Evolutionary conservation across 148 eudicot species (phyloP), one percentile per base, ranked within the genome.

Genomic region (Rhododendron mucronatum): DNA sequence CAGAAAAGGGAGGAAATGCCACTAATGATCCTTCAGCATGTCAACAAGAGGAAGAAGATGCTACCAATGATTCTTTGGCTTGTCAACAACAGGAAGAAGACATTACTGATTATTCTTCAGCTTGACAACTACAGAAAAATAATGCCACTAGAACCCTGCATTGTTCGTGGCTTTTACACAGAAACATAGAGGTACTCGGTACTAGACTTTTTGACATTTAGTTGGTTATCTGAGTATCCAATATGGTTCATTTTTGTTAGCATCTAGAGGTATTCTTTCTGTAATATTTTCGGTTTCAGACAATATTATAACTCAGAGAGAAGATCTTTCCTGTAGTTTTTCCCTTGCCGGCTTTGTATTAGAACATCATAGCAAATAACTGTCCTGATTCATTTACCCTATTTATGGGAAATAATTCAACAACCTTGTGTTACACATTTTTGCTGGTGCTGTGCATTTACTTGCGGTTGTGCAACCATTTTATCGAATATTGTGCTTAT

Each of bases 1-100:
- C 71, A 13, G 82, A 55, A 83, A 48, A 57, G 80, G 67, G 83
- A 39, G 80, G 41, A 14, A 77, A 28, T 77, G 53, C 55, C n/a
- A 65, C 77, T 74, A 82, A 75, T 18, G 21, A 10, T 65, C 45
- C 76, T 83, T 57, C 7, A 28, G 20, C 16, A 30, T 71, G 39
- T 71, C 75, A 69, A 65, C 73, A 65, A 28, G 15, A 3, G 16
- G 37, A 69, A 69, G 37, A 69, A 69, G 75, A 69, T 69, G 75
- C 35, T 28, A 28, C 37, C 33, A 69, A 28, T 69, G 37, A 28
- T 30, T 28, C 75, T 30, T 69, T 3, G 33, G 15, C 33, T 26
- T 26, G 74, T 67, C 74, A 26, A 67, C 30, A 2, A n/a, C 13
- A 12, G 5, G 74, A 67, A 67, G 35, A 67, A 26, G 35, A 67